A percentile compares a stretch with the other conserved stretches of the same genome.
Evolutionary conservation across 2,329 filamentous ascomycete species (phyloP).

Genomic region (Fusarium secorum): DNA sequence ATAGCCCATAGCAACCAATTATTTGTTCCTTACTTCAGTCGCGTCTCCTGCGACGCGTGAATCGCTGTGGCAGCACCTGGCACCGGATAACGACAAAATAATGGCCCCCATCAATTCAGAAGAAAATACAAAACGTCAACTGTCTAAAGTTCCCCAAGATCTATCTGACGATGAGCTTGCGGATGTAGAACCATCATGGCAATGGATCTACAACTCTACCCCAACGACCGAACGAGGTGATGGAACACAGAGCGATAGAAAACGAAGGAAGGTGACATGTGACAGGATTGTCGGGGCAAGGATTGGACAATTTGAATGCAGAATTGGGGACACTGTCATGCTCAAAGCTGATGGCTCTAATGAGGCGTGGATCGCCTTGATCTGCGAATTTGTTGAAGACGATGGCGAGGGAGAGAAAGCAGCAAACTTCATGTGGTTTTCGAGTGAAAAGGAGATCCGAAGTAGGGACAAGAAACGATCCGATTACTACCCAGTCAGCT

Average conservation of each 20-base stretch:
- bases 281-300: conserved; percentile 78
- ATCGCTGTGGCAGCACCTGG: conserved; percentile 1
- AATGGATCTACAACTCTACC: conserved; percentile 72
- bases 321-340: conserved; percentile 82
- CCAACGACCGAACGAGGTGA: conserved; percentile 44
- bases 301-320: conserved; percentile 83
- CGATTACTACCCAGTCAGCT: conserved; percentile 74
- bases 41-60: conserved; percentile 46
- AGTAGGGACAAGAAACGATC: conserved; percentile 82
- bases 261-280: conserved; percentile 47
- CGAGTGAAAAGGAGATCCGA: conserved; percentile 85
- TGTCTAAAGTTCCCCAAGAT: conserved; percentile 48
- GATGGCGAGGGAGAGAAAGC: conserved; percentile 73
- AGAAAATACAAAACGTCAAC: conserved; percentile 30
- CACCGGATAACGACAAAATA: conserved; percentile 17
- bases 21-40: conserved; percentile 31
- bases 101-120: conserved; percentile 40
- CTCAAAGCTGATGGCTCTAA: conserved; percentile 87
- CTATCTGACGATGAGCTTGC: conserved; percentile 91
- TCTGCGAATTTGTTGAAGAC: conserved; percentile 80
- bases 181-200: conserved; percentile 75
- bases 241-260: conserved; percentile 45
- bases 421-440: conserved; percentile 96
- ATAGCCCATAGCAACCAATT: conserved; percentile 33
- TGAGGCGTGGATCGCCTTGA: conserved; percentile 91